Evolutionary conservation across 768 basidiomycete genomes (phyloP).

Genomic region (Kwoniella bestiolae): DNA sequence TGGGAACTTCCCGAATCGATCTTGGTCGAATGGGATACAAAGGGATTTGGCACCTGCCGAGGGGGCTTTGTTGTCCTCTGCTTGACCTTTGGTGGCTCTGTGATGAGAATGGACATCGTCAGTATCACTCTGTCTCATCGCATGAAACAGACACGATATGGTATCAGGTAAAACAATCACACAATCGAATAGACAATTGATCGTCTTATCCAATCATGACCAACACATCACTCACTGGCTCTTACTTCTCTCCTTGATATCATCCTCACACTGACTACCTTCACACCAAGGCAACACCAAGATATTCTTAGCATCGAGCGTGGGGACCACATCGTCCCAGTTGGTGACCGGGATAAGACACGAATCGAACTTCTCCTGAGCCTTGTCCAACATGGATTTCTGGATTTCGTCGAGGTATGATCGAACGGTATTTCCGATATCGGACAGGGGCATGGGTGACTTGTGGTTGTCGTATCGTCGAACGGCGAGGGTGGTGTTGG

Average conservation of each 20-base stretch:
- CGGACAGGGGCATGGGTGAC: slow-evolving; percentile 63
- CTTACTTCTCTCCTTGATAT: slow-evolving; percentile 93
- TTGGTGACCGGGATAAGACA: slow-evolving; percentile 73
- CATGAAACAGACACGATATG: no score
- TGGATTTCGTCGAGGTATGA: slow-evolving; percentile 83
- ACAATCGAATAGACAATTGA: no score
- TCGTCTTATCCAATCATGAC: not conserved
- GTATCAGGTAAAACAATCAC: no score
- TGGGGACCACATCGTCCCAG: slow-evolving; percentile 93
- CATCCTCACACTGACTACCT: slow-evolving; percentile 87
- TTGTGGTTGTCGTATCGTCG: slow-evolving; percentile 79
- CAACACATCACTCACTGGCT: slow-evolving; percentile 67
- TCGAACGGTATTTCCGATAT: slow-evolving; percentile 64
- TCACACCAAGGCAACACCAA: slow-evolving; percentile 97
- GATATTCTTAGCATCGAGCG: slow-evolving; percentile 83
- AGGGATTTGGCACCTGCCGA: slow-evolving; percentile 97
- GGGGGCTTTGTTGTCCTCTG: slow-evolving; percentile 87
- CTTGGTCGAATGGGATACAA: slow-evolving; percentile 94
- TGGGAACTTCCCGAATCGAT: slow-evolving; percentile 75
- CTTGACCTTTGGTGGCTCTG: slow-evolving; percentile 71
- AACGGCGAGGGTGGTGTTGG: slow-evolving; percentile 76
- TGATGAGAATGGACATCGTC: not conserved
- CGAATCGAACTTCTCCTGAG: slow-evolving; percentile 72
- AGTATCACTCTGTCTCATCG: slow-evolving; percentile 2
- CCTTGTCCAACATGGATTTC: slow-evolving; percentile 79